Percentiles rank a stretch among this genome's conserved stretches.
These are phyloP conservation scores for Candida nanaspora DNA, from an alignment of 805 yeast genomes.

Conservation along the genomic window DNA sequence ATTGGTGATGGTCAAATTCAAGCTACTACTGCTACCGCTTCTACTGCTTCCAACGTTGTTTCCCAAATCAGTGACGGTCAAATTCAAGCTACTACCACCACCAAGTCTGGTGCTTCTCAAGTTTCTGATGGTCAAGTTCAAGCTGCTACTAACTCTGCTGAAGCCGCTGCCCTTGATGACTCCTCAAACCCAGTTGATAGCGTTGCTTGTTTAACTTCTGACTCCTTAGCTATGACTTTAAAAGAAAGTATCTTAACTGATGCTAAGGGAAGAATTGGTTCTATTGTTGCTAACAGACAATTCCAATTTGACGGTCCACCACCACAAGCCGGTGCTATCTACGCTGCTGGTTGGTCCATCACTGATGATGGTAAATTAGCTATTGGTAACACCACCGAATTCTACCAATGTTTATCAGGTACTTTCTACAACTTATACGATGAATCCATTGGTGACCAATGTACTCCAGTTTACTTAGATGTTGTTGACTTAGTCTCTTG, in stretches of 20 bases:
- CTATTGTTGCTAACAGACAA: slow-evolving; percentile 56
- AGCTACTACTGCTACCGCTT: slow-evolving; percentile 29
- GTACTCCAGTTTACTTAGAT: slow-evolving; percentile 36
- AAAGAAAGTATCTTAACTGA: slow-evolving; percentile 37
- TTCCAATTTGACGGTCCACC: slow-evolving; percentile 64
- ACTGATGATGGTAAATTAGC: slow-evolving; percentile 39
- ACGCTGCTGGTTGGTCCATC: slow-evolving; percentile 47
- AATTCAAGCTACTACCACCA: slow-evolving; percentile 38
- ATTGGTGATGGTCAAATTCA: slow-evolving; percentile 41
- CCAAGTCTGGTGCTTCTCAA: too few relatives aligned
- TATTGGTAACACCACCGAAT: slow-evolving; percentile 38
- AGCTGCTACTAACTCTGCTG: slow-evolving; percentile 25
- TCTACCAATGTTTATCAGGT: slow-evolving; percentile 53
- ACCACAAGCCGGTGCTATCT: slow-evolving; percentile 52
- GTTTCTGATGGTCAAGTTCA: too few relatives aligned
- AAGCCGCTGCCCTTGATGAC: slow-evolving; percentile 9
- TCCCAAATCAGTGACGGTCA: slow-evolving; percentile 57
- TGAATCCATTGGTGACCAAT: slow-evolving; percentile 37
- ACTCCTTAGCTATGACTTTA: slow-evolving; percentile 37
- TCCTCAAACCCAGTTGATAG: slow-evolving; percentile 12
- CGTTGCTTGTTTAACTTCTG: slow-evolving; percentile 28
- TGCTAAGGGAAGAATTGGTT: slow-evolving; percentile 44
- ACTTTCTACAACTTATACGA: slow-evolving; percentile 52
- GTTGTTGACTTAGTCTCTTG: slow-evolving; percentile 40
- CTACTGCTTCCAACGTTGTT: slow-evolving; percentile 39